phyloP scores from a whole-genome alignment of 148 eudicot genomes.

The Persicaria tinctoria region DNA sequence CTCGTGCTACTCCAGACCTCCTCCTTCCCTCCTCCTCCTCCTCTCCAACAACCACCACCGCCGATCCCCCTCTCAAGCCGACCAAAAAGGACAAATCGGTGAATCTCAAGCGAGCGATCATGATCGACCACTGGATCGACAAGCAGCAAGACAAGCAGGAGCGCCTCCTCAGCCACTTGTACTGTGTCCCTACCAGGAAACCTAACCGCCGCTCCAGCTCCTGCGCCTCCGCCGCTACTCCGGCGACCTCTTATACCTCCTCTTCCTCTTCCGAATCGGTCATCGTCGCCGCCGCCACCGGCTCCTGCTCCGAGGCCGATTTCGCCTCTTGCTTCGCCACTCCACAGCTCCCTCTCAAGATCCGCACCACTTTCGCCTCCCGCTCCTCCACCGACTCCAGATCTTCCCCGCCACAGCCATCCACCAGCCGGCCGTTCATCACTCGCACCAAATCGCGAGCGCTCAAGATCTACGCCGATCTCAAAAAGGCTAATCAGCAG shows the following conservation, averaged over 20 bases:
- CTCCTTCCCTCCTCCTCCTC: conserved; percentile 7
- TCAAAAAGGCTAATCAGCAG: conserved; percentile 42
- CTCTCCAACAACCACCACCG: not conserved
- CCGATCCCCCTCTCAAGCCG: not conserved
- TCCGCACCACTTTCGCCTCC: not conserved
- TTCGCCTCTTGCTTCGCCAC: conserved; percentile 16
- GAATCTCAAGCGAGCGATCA: conserved; percentile 52
- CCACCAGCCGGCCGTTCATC: conserved; percentile 30
- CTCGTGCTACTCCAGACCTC: not conserved
- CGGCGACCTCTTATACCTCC: too few relatives aligned
- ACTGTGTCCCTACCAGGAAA: not conserved
- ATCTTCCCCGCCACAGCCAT: not conserved
- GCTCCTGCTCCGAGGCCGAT: conserved; percentile 36
- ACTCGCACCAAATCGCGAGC: conserved; percentile 57
- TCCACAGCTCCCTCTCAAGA: conserved; percentile 6
- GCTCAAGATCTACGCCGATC: conserved; percentile 58
- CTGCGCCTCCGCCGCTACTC: conserved; percentile 20
- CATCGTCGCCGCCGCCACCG: conserved; percentile 8
- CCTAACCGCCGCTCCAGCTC: not conserved
- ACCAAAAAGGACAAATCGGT: conserved; percentile 23
- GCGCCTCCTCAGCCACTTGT: conserved; percentile 10
- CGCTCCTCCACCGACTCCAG: not conserved
- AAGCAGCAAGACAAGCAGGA: conserved; percentile 15
- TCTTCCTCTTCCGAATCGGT: too few relatives aligned
- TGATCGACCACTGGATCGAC: conserved; percentile 64